Base-by-base conservation (phyloP, 108 stramenopile species). In the Pseudonitzschia pungens region DNA sequence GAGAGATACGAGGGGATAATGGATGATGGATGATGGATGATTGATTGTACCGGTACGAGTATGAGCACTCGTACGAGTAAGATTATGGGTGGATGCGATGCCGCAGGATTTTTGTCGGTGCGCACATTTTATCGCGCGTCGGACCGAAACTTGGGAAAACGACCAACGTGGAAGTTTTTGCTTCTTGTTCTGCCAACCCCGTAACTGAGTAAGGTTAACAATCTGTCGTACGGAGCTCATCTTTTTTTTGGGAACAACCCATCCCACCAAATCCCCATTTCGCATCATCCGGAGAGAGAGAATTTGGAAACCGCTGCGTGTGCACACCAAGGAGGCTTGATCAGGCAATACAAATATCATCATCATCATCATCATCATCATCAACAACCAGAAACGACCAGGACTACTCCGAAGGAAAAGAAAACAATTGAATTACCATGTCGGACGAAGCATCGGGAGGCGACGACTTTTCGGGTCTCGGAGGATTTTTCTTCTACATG, bases 401-500 rank as follows among this genome's bases (percentile, higher is more conserved):
- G 36, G 36, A 36, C 36, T 5, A 6, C 6, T 36, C 6, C 2
- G 36, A 36, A 36, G 16, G 18, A 48, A 11, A 43, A 48, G 7
- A 18, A 58, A 26, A 0, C 14, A 58, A 58, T 7, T 14, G 29
- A 58, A 8, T 27, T 15, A 58, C n/a, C 28, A 62, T 62, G 60
- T 31, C 60, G 29, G 60, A 62, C 20, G 60, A 40, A 0, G 33
- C 60, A 40, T 26, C 33, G 40, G 60, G 20, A 58, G 29, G 60
- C 65, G 89, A 95, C 68, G 94, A 96, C 72, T 81, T 93, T 60
- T 86, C 90, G 33, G 89, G 94, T 55, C 84, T 98, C 48, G 78
- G 85, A n/a, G 91, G 93, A 52, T 97, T 99, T 77, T 96, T 99
- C 86, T 96, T 99, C 64, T 99, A 97, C 73, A 84, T 90, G 31